Evolutionary conservation across 352 stramenopile species (phyloP).

Genomic region (Pythium insidiosum): DNA sequence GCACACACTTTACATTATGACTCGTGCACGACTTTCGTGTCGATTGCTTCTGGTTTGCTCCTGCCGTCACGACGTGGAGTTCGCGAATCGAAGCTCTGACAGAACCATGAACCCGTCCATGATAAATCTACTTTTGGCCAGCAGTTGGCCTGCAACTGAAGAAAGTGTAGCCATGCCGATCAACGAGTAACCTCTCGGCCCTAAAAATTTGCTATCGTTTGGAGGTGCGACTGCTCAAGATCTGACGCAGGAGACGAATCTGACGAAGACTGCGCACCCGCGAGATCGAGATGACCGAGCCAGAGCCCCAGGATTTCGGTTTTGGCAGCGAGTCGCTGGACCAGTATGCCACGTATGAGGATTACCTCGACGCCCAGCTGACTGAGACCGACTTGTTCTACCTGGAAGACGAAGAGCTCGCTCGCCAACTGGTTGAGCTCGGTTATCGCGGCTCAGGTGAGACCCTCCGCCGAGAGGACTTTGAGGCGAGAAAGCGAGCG

Average conservation of each 20-base stretch:
- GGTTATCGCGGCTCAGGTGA: conserved; percentile 91
- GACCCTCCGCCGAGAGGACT: conserved; percentile 88
- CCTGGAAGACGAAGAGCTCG: conserved; percentile 90
- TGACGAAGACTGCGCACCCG: no score
- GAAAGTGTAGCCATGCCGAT: no score
- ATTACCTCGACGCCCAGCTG: conserved; percentile 92
- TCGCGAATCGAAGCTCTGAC: no score
- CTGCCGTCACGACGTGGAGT: no score
- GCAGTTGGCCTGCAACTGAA: no score
- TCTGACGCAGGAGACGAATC: no score
- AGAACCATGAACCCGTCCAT: neutral
- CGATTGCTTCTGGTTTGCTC: no score
- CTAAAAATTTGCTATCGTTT: no score
- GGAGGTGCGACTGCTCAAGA: no score
- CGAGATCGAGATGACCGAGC: conserved; percentile 38
- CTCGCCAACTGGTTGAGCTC: conserved; percentile 90
- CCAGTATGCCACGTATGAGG: conserved; percentile 90
- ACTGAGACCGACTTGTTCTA: conserved; percentile 92
- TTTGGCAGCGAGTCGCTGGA: conserved; percentile 81
- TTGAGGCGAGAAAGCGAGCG: conserved; percentile 86
- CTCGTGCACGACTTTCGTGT: no score
- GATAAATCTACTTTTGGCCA: neutral
- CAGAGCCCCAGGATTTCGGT: conserved; percentile 53
- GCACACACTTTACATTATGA: no score
- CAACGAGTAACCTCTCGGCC: no score